Evolutionary conservation across 192 early-diverging fungal species (phyloP), one percentile per base, ranked within the genome.

Genomic region (Paraglomus occultum): DNA sequence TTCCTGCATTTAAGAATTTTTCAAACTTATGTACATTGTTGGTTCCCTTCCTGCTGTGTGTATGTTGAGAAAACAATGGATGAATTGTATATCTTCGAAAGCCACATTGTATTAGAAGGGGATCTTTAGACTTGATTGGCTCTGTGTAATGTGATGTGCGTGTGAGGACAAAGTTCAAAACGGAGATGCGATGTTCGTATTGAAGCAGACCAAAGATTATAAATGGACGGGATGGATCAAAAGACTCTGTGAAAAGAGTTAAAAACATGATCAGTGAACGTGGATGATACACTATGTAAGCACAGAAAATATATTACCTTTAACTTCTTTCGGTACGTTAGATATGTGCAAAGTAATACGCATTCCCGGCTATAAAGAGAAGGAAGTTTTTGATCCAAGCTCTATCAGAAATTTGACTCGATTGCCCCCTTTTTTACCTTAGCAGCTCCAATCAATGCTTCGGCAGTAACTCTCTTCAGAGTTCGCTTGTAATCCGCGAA

Each of bases 1-100:
- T 74, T 45, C 91, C 92, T 20, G 77, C 81, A 73, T 89, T 88
- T 59, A 96, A 76, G 82, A 96, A 99, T 17, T 95, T 86, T 77
- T 96, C 94, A 76, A 91, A 95, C 83, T 96, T 96, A 82, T 94
- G 91, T 44, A 98, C 95, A 71, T 92, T 90, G 76, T 99, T 99
- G 31, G 85, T 83, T 15, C 88, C 84, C 49, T 89, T 82, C 42
- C 91, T 88, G 64, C 88, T 90, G 10, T 84, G 85, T 18, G 89
- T 84, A 77, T 93, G 86, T 72, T 93, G 89, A 54, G 94, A 97
- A 71, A 92, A 99, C 62, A 97, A 75, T n/a, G 97, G 95, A 11
- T 75, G 74, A 39, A 92, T 92, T 46, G 81, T 77, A 79, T 92
- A 94, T 46, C 92, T 88, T 51, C 97, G 85, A 83, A 95, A 97